phyloP scores from a whole-genome alignment of 371 early-diverging fungal species.

The Rhizopus sp. region DNA sequence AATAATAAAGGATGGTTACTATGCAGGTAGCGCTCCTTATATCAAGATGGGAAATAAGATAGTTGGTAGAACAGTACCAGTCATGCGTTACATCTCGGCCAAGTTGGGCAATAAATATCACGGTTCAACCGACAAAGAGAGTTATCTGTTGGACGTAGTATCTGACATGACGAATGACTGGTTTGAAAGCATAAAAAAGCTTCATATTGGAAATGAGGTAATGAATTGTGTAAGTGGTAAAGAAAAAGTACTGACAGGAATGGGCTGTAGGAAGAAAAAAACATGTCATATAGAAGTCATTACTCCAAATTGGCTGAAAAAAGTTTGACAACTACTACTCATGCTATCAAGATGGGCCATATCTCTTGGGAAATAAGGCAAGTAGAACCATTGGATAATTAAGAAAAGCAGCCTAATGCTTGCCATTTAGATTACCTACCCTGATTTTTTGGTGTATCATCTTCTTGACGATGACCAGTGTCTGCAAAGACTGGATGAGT shows the following conservation, averaged over 20 bases:
- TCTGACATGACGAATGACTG: slow-evolving; percentile 15
- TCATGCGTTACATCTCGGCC: slow-evolving; percentile 30
- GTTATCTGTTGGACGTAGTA: slow-evolving; percentile 16
- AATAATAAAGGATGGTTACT: slow-evolving; percentile 9
- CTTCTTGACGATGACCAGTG: slow-evolving; percentile 19
- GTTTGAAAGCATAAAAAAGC: background rate
- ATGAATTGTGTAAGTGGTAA: background rate
- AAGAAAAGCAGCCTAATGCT: background rate
- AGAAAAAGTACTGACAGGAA: background rate
- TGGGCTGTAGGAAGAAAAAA: slow-evolving; percentile 1
- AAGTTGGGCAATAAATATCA: slow-evolving; percentile 27
- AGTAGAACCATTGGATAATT: background rate
- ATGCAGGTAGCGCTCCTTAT: slow-evolving; percentile 19
- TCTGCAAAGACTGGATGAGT: slow-evolving; percentile 4
- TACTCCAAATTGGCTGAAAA: slow-evolving; percentile 8
- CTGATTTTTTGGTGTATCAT: slow-evolving; percentile 33
- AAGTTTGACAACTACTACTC: slow-evolving; percentile 23
- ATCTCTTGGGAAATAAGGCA: slow-evolving; percentile 24
- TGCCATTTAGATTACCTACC: slow-evolving; percentile 19
- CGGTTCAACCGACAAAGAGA: slow-evolving; percentile 22
- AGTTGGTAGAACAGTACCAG: slow-evolving; percentile 19
- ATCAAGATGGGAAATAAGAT: slow-evolving; percentile 22
- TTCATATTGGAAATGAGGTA: slow-evolving; percentile 6
- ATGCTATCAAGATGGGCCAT: slow-evolving; percentile 21
- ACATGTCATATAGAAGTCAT: background rate